Evolutionary conservation across 257 asterid species (phyloP).

Genomic region (Ligustrum vulgare): DNA sequence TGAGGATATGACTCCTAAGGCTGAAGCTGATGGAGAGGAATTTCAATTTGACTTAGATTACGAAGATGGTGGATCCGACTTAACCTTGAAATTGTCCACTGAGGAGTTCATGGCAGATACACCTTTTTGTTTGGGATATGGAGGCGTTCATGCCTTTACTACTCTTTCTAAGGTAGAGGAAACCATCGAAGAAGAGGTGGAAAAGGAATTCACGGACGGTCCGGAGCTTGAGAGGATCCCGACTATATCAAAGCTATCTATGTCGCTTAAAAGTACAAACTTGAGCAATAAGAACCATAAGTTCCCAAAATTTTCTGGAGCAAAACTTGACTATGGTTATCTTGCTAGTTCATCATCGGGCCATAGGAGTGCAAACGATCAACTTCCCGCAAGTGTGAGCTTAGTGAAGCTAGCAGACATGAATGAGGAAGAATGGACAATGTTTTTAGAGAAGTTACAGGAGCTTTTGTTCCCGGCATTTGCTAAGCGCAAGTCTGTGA

Average conservation of each 20-base stretch:
- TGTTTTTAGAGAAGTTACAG: conserved; percentile 78
- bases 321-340: conserved; percentile 43
- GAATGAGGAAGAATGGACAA: conserved; percentile 76
- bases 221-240: conserved; percentile 33
- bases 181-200: conserved; percentile 62
- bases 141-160: conserved; percentile 46
- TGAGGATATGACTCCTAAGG: conserved; percentile 56
- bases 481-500: conserved; percentile 54
- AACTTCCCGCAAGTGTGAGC: conserved; percentile 70
- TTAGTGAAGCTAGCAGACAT: conserved; percentile 88
- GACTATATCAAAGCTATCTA: conserved; percentile 49
- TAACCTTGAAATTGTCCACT: conserved; percentile 31
- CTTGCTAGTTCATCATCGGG: conserved; percentile 65
- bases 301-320: conserved; percentile 43
- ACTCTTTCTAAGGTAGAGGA: conserved; percentile 71
- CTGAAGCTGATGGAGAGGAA: conserved; percentile 52
- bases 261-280: conserved; percentile 53
- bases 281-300: conserved; percentile 62
- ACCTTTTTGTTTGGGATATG: conserved; percentile 39
- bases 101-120: conserved; percentile 34
- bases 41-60: conserved; percentile 73
- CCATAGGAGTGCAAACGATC: conserved; percentile 88
- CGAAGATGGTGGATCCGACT: conserved; percentile 53
- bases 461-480: conserved; percentile 77
- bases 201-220: conserved; percentile 27